A percentile compares a stretch with the other conserved stretches of the same genome.
Conservation (phyloP, 2,329 filamentous ascomycete species). For the Scopulariopsis brevicaulis region DNA sequence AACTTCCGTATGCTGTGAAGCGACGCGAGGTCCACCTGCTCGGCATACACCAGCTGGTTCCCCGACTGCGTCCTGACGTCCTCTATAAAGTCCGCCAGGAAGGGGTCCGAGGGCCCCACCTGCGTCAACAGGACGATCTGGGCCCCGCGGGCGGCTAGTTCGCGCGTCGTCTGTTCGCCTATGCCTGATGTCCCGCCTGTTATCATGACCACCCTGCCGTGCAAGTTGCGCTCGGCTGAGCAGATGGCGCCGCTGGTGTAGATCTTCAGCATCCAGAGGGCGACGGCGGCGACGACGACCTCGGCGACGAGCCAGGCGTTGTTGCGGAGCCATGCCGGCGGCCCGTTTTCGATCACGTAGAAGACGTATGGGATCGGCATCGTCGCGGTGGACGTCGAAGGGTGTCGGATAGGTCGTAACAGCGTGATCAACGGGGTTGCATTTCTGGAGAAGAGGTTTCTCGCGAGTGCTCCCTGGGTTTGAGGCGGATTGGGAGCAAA, state of each 20-base stretch:
- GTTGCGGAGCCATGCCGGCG: constrained; percentile 34
- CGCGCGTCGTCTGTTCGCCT: constrained; percentile 63
- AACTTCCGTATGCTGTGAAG: constrained; percentile 88
- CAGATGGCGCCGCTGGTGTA: constrained; percentile 71
- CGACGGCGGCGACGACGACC: constrained; percentile 19
- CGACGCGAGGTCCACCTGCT: constrained; percentile 81
- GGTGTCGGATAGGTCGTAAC: background rate
- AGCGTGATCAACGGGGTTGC: background rate
- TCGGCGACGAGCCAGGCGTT: constrained; percentile 31
- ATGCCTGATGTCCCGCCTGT: constrained; percentile 93
- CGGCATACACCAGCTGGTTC: constrained; percentile 87
- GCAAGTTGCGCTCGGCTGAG: constrained; percentile 69
- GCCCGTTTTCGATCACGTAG: constrained; percentile 32
- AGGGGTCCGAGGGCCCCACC: constrained; percentile 69
- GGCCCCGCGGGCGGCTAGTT: constrained; percentile 71
- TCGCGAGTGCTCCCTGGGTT: too few species aligned
- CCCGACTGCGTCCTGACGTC: constrained; percentile 66
- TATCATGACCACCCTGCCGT: constrained; percentile 86
- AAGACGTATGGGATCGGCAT: constrained; percentile 44
- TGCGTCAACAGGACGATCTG: constrained; percentile 87
- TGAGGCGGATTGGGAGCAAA: too few species aligned
- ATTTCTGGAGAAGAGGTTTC: background rate
- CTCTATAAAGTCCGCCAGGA: constrained; percentile 85
- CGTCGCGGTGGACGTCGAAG: constrained; percentile 7
- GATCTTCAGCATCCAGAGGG: constrained; percentile 46